Conservation (phyloP, 1,284 basidiomycete genomes). For the Mycena citricolor region DNA sequence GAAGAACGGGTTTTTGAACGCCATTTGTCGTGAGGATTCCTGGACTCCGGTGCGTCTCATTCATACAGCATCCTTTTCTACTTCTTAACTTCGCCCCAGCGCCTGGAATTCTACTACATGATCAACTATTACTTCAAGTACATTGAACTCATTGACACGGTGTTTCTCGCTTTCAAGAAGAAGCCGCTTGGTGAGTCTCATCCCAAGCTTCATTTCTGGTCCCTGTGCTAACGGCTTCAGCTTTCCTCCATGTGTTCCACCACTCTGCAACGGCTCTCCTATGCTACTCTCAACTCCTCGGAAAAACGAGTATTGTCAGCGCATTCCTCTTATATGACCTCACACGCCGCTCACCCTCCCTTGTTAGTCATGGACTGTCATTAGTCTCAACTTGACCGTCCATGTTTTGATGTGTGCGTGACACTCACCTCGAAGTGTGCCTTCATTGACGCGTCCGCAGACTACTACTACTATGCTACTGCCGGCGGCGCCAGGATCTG, state of each 20-base stretch:
- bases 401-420: conserved; percentile 95
- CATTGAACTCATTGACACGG: conserved; percentile 89
- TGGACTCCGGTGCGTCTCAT: conserved; percentile 76
- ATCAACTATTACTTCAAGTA: conserved; percentile 98
- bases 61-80: conserved; percentile 13
- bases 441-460: conserved; percentile 37
- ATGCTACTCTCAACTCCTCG: conserved; percentile 92
- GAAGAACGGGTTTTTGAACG: conserved; percentile 69
- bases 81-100: conserved; percentile 41
- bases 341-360: too few species aligned
- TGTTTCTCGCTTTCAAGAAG: conserved; percentile 97
- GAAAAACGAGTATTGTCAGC: conserved; percentile 82
- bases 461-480: conserved; percentile 97
- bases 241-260: conserved; percentile 97
- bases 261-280: conserved; percentile 95
- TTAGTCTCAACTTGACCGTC: conserved; percentile 87
- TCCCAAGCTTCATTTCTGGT: conserved; percentile 5
- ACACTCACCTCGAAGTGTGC: neutral
- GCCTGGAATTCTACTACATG: conserved; percentile 91
- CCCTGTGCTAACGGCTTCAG: conserved; percentile 40
- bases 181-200: conserved; percentile 79
- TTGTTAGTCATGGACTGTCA: conserved; percentile 96
- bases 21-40: conserved; percentile 74
- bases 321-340: too few species aligned
- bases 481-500: conserved; percentile 93